Evolutionary conservation across 2,329 filamentous ascomycete species (phyloP), one percentile per base, ranked within the genome.

Genomic region (Rhynchosporium secalis): DNA sequence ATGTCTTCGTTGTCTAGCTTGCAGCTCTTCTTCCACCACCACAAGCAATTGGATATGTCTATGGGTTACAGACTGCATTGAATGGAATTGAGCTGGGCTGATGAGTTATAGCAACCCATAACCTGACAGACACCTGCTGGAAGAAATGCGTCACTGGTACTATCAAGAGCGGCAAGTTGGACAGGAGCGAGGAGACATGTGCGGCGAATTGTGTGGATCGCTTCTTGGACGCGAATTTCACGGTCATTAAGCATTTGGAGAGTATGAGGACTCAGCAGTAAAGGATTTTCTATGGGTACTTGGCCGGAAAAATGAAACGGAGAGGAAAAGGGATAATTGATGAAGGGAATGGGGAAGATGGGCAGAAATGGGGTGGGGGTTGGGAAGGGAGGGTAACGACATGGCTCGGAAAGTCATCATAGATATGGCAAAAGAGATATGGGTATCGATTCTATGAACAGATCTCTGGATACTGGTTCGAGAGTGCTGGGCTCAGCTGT

Each of bases 131-230:
- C 72, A 85, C 90, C 64, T 99, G 95, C 84, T 99, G 93, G 87
- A 92, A 88, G 75, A 98, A 97, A 80, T 99, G 95, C 81, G 82
- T 97, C 65, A 89, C 90, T 8, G 81, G 86, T 59, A 82, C 81
- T 62, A 88, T 97, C 75, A 87, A 87, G 69, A 84, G 82, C 65
- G 84, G 86, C 33, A 85, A 86, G 71, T 80, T 99, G 69, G 91
- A 96, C 69, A 84, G 83, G 72, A 80, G 78, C 65, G 95, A 99
- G 79, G 88, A 95, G 79, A 78, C 81, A 8, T 99, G 95, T 76
- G 84, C 96, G 75, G 82, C 87, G 75, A 97, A 96, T 80, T 99
- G 95, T 74, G 92, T 98, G 61, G 91, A 96, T 72, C 84, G 95
- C 61, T 98, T 96, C 78, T 83, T 98, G 79, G 95, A 99, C 77